Conservation (phyloP, 2,329 filamentous ascomycete species). For the Trichoderma polysporum region DNA sequence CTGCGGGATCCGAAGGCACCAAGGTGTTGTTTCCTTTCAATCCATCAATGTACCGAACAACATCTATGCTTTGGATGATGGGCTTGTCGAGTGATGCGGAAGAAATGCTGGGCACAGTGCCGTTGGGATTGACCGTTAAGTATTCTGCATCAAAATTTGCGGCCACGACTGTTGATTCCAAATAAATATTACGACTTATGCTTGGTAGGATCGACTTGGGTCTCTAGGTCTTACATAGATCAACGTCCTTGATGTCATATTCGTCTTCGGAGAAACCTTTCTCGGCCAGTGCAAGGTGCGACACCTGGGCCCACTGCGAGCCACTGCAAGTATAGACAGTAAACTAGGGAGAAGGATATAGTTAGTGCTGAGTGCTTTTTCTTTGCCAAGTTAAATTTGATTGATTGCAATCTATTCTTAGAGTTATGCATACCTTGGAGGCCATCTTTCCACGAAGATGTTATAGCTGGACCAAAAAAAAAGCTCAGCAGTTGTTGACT, state of each 20-base stretch:
- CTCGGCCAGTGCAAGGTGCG: slow-evolving; percentile 24
- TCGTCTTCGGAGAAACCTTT: slow-evolving; percentile 24
- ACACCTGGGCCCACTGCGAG: slow-evolving; percentile 26
- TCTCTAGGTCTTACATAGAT: slow-evolving; percentile 11
- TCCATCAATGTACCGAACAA: slow-evolving; percentile 23
- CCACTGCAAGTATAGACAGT: slow-evolving; percentile 24
- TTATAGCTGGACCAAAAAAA: background rate
- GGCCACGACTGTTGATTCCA: background rate
- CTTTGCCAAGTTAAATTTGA: background rate
- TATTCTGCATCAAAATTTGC: slow-evolving; percentile 24
- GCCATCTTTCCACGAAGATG: background rate
- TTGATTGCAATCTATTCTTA: too few species aligned
- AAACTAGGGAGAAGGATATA: slow-evolving; percentile 9
- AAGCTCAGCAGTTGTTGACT: background rate
- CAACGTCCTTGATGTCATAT: slow-evolving; percentile 22
- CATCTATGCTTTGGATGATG: slow-evolving; percentile 21
- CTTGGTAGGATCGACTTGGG: background rate
- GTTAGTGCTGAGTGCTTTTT: background rate
- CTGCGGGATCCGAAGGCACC: slow-evolving; percentile 12
- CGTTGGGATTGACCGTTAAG: slow-evolving; percentile 25
- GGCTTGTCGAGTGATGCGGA: slow-evolving; percentile 22
- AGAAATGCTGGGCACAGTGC: slow-evolving; percentile 24
- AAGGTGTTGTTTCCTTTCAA: background rate
- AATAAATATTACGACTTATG: background rate
- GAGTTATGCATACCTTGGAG: background rate